These are phyloP conservation scores for Mycena rebaudengoi DNA, from an alignment of 768 basidiomycete species.

Conservation along the genomic window DNA sequence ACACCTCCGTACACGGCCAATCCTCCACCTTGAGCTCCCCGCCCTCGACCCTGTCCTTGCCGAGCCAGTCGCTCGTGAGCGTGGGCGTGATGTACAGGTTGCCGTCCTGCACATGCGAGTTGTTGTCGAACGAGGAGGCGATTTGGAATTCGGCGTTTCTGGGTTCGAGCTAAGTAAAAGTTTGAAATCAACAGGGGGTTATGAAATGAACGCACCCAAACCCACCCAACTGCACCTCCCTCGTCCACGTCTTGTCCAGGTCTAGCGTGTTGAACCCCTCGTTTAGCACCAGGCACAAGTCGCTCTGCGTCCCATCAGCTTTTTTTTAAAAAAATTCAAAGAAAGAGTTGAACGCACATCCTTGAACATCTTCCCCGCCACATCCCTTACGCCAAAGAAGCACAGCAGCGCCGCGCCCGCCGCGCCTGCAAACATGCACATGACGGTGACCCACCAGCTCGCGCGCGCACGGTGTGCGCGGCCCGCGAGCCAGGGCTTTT, in stretches of 20 bases:
- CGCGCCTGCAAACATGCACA: constrained; percentile 62
- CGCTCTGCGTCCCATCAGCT: too few species aligned
- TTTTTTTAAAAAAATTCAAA: too few species aligned
- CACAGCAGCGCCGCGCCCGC: constrained; percentile 60
- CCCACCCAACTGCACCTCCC: constrained; percentile 77
- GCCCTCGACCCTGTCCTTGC: constrained; percentile 57
- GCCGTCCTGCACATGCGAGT: constrained; percentile 58
- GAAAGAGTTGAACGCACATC: too few species aligned
- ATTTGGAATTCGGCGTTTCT: constrained; percentile 84
- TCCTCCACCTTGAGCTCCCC: constrained; percentile 10
- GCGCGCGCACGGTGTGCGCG: constrained; percentile 43
- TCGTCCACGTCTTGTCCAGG: constrained; percentile 62
- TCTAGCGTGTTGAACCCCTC: constrained; percentile 70
- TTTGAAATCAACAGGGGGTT: too few species aligned
- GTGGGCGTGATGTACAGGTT: constrained; percentile 86
- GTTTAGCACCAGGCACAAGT: constrained; percentile 70
- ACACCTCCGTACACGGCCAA: constrained; percentile 51
- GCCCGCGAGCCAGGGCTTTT: constrained; percentile 70
- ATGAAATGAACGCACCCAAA: constrained; percentile 71
- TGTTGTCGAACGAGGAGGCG: constrained; percentile 67
- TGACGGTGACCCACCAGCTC: constrained; percentile 59
- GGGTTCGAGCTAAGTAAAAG: too few species aligned
- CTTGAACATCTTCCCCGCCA: constrained; percentile 45
- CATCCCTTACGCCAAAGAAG: constrained; percentile 59
- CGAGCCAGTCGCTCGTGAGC: constrained; percentile 63